Percentiles rank a stretch among this genome's conserved stretches.
Conservation (phyloP, 305 asterid species). For the Ruellia speciosa region DNA sequence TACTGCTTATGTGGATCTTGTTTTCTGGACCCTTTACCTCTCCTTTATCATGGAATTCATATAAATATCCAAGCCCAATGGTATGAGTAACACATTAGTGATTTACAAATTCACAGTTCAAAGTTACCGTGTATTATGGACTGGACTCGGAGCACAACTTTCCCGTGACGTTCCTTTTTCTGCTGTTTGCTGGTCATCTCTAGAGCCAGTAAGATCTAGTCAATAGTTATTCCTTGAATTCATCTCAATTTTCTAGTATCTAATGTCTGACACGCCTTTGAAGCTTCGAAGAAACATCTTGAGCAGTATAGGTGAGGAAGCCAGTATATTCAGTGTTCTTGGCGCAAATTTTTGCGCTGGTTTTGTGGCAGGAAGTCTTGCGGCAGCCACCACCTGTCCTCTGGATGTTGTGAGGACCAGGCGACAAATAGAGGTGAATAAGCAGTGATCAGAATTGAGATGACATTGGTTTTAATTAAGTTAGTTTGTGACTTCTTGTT, state of each 20-base stretch:
- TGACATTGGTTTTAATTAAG: background rate
- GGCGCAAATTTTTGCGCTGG: conserved; percentile 88
- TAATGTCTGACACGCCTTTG: conserved; percentile 21
- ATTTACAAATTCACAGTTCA: conserved; percentile 28
- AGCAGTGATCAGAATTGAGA: background rate
- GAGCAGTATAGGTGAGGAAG: conserved; percentile 44
- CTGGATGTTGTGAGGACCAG: conserved; percentile 90
- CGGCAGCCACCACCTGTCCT: conserved; percentile 78
- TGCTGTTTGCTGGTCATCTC: conserved; percentile 90
- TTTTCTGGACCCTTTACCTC: no score
- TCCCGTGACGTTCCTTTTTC: conserved; percentile 96
- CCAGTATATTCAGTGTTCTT: conserved; percentile 37
- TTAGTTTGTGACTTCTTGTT: background rate
- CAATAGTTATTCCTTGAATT: background rate
- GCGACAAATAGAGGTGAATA: conserved; percentile 71
- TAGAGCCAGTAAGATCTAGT: conserved; percentile 66
- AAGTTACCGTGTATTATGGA: conserved; percentile 47
- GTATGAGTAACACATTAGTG: conserved; percentile 1
- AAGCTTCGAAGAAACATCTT: conserved; percentile 67
- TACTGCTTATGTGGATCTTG: no score
- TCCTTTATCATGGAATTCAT: background rate
- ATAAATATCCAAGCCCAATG: background rate
- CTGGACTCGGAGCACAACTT: conserved; percentile 91
- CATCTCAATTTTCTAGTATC: background rate
- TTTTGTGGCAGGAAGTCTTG: conserved; percentile 81